Base-by-base conservation (phyloP, 495 filamentous ascomycete genomes). In the Pyrenula massariospora region DNA sequence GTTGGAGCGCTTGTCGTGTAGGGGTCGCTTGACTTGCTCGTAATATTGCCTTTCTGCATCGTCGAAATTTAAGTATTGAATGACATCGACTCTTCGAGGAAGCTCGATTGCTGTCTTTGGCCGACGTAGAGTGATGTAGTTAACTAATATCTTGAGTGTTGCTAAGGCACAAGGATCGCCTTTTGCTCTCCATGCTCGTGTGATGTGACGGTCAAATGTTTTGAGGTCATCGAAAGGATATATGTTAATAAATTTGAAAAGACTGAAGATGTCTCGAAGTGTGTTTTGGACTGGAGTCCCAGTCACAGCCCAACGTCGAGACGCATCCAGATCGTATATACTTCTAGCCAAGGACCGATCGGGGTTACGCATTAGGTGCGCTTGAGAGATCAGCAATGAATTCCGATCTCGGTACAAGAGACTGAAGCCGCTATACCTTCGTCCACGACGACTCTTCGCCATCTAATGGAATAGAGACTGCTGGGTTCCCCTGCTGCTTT, bases 371-470 rank as follows among this genome's bases (percentile, higher is more conserved):
- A 83, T 2, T 95, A 65, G 96, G 93, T 1, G 91, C 93, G 5
- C 8, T 42, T 5, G 15, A 42, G 15, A 42, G 15, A 15, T 15
- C 15, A 8, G 15, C 8, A 42, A 42, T 15, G 15, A 15, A 42
- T 8, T 42, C 15, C 15, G 31, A 42, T 42, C 5, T 42, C n/a
- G n/a, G n/a, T n/a, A n/a, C n/a, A n/a, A n/a, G n/a, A n/a, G 31
- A 15, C 31, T 5, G 31, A 42, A 5, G 31, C 5, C 8, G 31
- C 5, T 8, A 42, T 42, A 42, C 31, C 31, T 68, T 96, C 93
- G 64, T 98, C 93, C 2, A 96, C 78, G 57, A 89, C 91, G 1
- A 96, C 82, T 25, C 93, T 79, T 88, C 90, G 95, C 92, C 93
- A 98, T 10, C 73, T 81, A 2, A 95, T 77, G 25, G 84, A 75